Evolutionary conservation across 768 basidiomycete species (phyloP).

Genomic region (Candolleomyces aberdarensis): DNA sequence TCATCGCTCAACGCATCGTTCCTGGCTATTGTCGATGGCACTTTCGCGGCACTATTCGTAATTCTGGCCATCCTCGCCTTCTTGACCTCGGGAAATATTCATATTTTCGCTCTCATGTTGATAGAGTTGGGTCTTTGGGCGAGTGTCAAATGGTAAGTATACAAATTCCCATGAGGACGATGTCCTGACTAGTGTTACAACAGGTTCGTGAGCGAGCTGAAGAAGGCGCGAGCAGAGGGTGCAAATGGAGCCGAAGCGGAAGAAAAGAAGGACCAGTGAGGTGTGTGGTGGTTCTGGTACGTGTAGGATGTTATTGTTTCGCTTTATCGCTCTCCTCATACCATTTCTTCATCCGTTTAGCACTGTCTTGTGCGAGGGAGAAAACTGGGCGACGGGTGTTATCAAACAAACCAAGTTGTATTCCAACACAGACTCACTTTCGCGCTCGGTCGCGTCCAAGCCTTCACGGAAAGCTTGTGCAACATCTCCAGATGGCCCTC

Average conservation of each 20-base stretch:
- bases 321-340: slow-evolving; percentile 69
- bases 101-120: slow-evolving; percentile 61
- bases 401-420: slow-evolving; percentile 2
- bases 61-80: slow-evolving; percentile 58
- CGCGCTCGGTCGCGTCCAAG: slow-evolving; percentile 88
- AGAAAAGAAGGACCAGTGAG: slow-evolving; percentile 29
- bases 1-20: slow-evolving; percentile 74
- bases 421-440: slow-evolving; percentile 55
- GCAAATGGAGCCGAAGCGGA: slow-evolving; percentile 11
- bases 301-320: slow-evolving; percentile 35
- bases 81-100: slow-evolving; percentile 61
- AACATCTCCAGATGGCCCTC: slow-evolving; percentile 48
- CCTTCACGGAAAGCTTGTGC: slow-evolving; percentile 86
- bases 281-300: background rate
- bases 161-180: background rate
- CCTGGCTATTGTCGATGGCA: slow-evolving; percentile 57
- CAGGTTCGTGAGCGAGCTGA: slow-evolving; percentile 70
- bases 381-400: slow-evolving; percentile 56
- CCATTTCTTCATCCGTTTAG: slow-evolving; percentile 77
- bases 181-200: slow-evolving; percentile 14
- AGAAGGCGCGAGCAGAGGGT: slow-evolving; percentile 26
- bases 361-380: slow-evolving; percentile 78
- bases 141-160: slow-evolving; percentile 73
- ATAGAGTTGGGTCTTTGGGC: slow-evolving; percentile 73
- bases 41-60: slow-evolving; percentile 54